Evolutionary conservation across 768 basidiomycete species (phyloP).

Genomic region (Phaeotremella fagi): DNA sequence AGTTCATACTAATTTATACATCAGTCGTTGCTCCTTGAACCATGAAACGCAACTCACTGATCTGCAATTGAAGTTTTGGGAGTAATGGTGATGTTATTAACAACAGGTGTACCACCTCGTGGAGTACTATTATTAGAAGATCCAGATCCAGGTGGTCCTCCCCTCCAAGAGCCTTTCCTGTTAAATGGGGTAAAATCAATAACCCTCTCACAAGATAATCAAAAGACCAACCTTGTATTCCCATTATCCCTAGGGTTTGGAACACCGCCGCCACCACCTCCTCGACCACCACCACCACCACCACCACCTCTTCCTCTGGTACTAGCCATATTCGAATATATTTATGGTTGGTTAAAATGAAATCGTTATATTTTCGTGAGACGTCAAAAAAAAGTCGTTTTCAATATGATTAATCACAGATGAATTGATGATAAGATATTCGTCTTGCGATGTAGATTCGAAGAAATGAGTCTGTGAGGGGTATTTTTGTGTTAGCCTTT

Average conservation of each 20-base stretch:
- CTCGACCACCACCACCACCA: conserved; percentile 9
- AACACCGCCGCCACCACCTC: conserved; percentile 5
- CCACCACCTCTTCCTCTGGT: conserved; percentile 10
- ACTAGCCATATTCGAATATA: conserved; percentile 15
- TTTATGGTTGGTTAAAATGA: no score
- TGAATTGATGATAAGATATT: no score
- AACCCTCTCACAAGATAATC: no score
- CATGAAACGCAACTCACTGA: conserved; percentile 21
- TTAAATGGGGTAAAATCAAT: no score
- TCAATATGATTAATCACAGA: background rate
- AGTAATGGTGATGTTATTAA: background rate
- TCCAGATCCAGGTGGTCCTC: conserved; percentile 28
- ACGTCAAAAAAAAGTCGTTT: background rate
- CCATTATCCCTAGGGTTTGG: conserved; percentile 2
- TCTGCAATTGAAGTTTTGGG: conserved; percentile 35
- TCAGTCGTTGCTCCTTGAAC: background rate
- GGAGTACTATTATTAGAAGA: conserved; percentile 4
- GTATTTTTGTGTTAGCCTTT: no score
- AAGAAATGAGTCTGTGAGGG: no score
- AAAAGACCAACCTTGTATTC: background rate
- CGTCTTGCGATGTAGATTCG: no score
- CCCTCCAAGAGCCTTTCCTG: conserved; percentile 39
- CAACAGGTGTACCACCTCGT: conserved; percentile 16
- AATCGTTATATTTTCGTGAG: conserved; percentile 4
- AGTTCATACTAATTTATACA: conserved; percentile 27